These are phyloP conservation scores for Cladorrhinum sp. DNA, from an alignment of 2,329 filamentous ascomycete genomes.

Conservation along the genomic window DNA sequence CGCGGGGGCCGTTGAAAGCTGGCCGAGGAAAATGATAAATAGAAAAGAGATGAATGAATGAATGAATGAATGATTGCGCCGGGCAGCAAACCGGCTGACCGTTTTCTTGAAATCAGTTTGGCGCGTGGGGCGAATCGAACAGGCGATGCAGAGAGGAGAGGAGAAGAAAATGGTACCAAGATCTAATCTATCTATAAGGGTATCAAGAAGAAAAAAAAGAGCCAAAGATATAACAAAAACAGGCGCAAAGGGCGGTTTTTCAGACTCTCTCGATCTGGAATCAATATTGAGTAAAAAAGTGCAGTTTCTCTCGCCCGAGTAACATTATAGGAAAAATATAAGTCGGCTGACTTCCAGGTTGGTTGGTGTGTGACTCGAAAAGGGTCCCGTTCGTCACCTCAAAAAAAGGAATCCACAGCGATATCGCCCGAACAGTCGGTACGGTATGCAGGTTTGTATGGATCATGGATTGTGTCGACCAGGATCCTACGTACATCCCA, in stretches of 20 bases:
- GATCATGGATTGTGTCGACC: neutral
- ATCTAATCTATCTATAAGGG: neutral
- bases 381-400: neutral
- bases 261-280: no score
- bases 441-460: neutral
- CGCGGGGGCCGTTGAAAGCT: neutral
- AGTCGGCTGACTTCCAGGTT: neutral
- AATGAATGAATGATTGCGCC: no score
- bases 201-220: neutral
- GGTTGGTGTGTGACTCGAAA: constrained; percentile 2
- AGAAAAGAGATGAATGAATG: neutral
- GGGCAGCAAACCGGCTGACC: no score
- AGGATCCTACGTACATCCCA: neutral
- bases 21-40: neutral
- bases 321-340: neutral
- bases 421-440: constrained; percentile 1
- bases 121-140: no score
- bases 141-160: no score
- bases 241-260: no score
- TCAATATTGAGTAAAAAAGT: no score
- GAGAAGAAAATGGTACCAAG: neutral
- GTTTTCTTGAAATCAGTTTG: no score
- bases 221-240: neutral
- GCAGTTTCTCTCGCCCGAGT: neutral
- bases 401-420: neutral